Percentiles rank a stretch among this genome's conserved stretches.
phyloP scores from a whole-genome alignment of 108 stramenopile genomes.

The Aurantiochytrium sp. region DNA sequence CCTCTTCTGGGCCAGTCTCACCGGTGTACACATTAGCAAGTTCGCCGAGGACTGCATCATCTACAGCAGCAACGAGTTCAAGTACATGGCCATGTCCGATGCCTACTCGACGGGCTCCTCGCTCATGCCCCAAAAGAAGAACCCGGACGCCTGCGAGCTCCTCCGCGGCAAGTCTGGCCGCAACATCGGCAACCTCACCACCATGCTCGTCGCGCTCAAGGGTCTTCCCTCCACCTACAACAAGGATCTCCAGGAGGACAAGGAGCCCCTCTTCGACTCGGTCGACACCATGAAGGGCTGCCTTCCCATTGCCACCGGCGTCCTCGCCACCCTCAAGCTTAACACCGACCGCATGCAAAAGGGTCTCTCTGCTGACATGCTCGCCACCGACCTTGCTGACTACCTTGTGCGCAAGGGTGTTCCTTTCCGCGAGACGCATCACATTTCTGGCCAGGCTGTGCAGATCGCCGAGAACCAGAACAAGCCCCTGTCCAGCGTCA shows the following conservation, averaged over 20 bases:
- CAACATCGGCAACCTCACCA: constrained; percentile 76
- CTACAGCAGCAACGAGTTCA: constrained; percentile 70
- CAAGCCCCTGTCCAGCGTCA: constrained; percentile 32
- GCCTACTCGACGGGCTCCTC: constrained; percentile 96
- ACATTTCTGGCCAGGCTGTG: constrained; percentile 70
- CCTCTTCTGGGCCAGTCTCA: constrained; percentile 86
- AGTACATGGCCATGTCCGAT: constrained; percentile 82
- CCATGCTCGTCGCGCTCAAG: constrained; percentile 85
- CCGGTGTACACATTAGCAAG: constrained; percentile 84
- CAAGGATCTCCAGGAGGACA: constrained; percentile 99
- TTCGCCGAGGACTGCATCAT: constrained; percentile 98
- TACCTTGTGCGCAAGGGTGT: constrained; percentile 96
- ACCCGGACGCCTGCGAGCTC: constrained; percentile 96
- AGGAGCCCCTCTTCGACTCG: constrained; percentile 88
- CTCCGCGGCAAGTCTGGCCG: constrained; percentile 94
- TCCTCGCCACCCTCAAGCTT: constrained; percentile 84
- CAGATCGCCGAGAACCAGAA: constrained; percentile 46
- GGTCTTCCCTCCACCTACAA: constrained; percentile 97
- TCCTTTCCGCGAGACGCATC: constrained; percentile 98
- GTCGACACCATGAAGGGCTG: constrained; percentile 88
- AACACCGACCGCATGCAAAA: constrained; percentile 72
- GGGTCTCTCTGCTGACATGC: constrained; percentile 90
- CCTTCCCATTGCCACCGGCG: constrained; percentile 88
- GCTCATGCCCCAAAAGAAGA: constrained; percentile 99
- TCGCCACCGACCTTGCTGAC: constrained; percentile 97